Conservation (phyloP, 2,329 filamentous ascomycete genomes). For the Alternaria gansuensis region DNA sequence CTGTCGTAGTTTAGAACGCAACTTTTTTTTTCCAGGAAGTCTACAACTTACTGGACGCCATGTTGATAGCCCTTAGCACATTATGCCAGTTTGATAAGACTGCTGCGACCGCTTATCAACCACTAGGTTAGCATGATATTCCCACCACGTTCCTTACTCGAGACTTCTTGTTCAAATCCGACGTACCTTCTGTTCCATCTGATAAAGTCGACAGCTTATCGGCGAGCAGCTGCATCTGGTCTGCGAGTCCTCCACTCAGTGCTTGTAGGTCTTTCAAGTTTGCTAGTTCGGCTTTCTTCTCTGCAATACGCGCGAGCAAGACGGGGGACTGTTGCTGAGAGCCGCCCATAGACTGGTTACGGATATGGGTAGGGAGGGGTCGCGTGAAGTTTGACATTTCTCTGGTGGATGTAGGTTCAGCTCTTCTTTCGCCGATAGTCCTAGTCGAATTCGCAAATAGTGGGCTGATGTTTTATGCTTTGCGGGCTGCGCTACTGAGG, state of each 20-base stretch:
- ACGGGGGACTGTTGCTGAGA: conserved; percentile 70
- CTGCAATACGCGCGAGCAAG: conserved; percentile 77
- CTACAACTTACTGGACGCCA: conserved; percentile 76
- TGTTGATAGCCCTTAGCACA: conserved; percentile 82
- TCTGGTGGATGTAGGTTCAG: neutral
- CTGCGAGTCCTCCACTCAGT: conserved; percentile 78
- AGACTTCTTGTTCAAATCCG: neutral
- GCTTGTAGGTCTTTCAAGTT: conserved; percentile 80
- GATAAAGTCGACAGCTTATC: conserved; percentile 80
- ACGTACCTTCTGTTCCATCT: conserved; percentile 78
- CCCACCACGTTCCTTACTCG: neutral
- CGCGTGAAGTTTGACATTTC: conserved; percentile 55
- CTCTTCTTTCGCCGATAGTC: neutral
- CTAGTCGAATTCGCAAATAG: neutral
- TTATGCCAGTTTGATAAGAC: conserved; percentile 90
- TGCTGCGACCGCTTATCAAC: conserved; percentile 73
- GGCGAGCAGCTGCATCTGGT: conserved; percentile 83
- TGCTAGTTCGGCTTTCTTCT: conserved; percentile 85
- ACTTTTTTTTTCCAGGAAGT: neutral
- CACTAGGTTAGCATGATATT: conserved; percentile 33
- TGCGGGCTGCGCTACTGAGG: neutral
- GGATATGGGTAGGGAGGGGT: conserved; percentile 70
- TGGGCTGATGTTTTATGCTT: neutral
- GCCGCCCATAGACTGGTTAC: conserved; percentile 55
- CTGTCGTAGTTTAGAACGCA: conserved; percentile 55